Base-by-base conservation (phyloP, 305 asterid species). In the Solanum hybrid region DNA sequence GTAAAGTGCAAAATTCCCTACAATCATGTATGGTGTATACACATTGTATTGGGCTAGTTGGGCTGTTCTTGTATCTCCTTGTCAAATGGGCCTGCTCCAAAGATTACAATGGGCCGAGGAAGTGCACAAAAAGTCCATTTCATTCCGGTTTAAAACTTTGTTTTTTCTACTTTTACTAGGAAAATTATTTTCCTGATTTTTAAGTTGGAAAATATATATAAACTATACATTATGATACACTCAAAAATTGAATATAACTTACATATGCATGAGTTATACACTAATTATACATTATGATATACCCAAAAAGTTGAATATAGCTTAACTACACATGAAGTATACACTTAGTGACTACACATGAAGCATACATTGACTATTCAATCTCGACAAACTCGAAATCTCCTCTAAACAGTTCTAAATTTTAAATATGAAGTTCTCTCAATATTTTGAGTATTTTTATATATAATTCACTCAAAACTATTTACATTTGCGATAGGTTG, bases 401-500 rank as follows among this genome's bases (percentile, higher is more conserved):
- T 66, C 72, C 16, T 24, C 31, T 9, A 66, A 10, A 66, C 2
- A n/a, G 3, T 66, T 5, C 3, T 10, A 66, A 24, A n/a, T n/a
- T 10, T 66, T 66, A 66, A 4, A n/a, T 66, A 66, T 66, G 5
- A 66, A n/a, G 11, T n/a, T 24, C 5, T 51, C 9, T 16, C 9
- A 51, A 51, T 51, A 51, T 51, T 16, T 13, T 42, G 20, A 42
- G 20, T 42, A 42, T 13, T 42, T 51, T 16, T 1, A 16, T 51
- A 51, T 5, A 51, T 51, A 51, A 16, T 51, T 51, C 8, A 42
- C 60, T 13, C 27, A 22, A 64, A 64, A 64, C 0, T 6, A 66
- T 5, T n/a, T 0, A 66, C 5, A 1, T n/a, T 66, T 66, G 14
- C 3, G 31, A 5, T 9, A n/a, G 3, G 3, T 66, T 0, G 0